A percentile compares a stretch with the other conserved stretches of the same genome.
Evolutionary conservation across 352 stramenopile genomes (phyloP).

Genomic region (Phytopythium kandeliae): DNA sequence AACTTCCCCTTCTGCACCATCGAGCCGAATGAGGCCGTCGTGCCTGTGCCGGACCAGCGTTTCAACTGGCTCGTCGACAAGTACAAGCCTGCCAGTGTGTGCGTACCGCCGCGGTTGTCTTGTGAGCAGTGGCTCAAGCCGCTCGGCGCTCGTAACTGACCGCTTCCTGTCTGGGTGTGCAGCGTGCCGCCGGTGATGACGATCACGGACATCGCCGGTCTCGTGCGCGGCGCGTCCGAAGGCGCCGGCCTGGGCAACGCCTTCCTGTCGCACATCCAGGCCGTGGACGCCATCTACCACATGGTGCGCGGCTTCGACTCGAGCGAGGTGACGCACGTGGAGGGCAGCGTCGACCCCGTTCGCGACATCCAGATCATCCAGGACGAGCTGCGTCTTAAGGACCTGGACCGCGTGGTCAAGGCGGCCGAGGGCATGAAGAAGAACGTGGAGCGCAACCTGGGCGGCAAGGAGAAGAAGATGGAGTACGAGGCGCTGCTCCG

Average conservation of each 20-base stretch:
- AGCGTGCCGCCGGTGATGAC: constrained; percentile 95
- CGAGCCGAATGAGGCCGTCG: constrained; percentile 97
- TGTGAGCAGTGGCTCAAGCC: too few species aligned
- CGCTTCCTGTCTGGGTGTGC: background rate
- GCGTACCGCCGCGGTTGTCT: constrained; percentile 10
- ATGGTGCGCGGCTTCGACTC: constrained; percentile 98
- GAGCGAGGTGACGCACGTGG: constrained; percentile 98
- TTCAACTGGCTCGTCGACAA: constrained; percentile 98
- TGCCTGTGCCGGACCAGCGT: constrained; percentile 96
- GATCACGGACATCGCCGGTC: constrained; percentile 99
- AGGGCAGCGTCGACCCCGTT: constrained; percentile 98
- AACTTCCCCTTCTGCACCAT: constrained; percentile 99
- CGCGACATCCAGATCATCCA: constrained; percentile 99
- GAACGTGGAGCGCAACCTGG: constrained; percentile 83
- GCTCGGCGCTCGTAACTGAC: background rate
- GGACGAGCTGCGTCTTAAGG: constrained; percentile 97
- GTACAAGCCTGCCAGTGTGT: constrained; percentile 93
- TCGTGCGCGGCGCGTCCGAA: constrained; percentile 97
- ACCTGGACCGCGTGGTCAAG: constrained; percentile 90
- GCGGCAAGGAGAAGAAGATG: constrained; percentile 95
- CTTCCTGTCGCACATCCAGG: constrained; percentile 99
- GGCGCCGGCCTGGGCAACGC: constrained; percentile 98
- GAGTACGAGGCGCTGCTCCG: constrained; percentile 88
- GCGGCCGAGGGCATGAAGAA: constrained; percentile 73
- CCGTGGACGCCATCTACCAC: constrained; percentile 98